Base-by-base conservation (phyloP, 2,329 filamentous ascomycete genomes). In the Acephala macrosclerotiorum region DNA sequence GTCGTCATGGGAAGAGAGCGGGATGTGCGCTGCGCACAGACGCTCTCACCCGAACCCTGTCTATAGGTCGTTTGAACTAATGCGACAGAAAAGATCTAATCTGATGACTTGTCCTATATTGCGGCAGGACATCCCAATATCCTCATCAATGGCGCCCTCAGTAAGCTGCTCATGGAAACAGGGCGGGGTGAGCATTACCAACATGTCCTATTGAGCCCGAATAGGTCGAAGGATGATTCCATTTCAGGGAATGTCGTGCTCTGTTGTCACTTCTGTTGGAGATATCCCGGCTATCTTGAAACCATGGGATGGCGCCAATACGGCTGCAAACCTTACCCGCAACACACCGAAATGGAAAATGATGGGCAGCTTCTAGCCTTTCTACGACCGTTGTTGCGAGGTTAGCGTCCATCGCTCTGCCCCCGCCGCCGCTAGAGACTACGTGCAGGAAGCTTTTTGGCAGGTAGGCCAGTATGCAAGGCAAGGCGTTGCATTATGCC, bases 261-360 rank as follows among this genome's bases (percentile, higher is more conserved):
- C 61, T 53, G 45, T 36, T 64, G 25, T 65, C 62, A 59, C 42
- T 20, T 47, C 14, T 53, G 45, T 40, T 55, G n/a, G 47, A 51
- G 61, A 36, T 29, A 65, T 56, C 70, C 70, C 45, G 45, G 68
- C 55, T 35, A 20, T 66, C 63, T 38, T 72, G 70, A 72, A 70
- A 72, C 68, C 59, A 60, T 56, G 55, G 64, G 57, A 58, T 66
- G 61, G 61, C 60, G 36, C 60, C 49, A 62, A 47, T 45, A 49
- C 59, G 59, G 59, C 59, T 51, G 35, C 49, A 33, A 53, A 53
- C 26, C 25, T 26, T 53, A 53, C 49, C 49, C 49, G 49, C 26
- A 53, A 7, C 49, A 14, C 49, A 25, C 49, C 45, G 49, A 53
- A 53, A 57, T 57, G 55, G 35, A 57, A 40, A 57, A 38, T 29